These are phyloP conservation scores for Kuraishia hungarica DNA, from an alignment of 805 yeast genomes.

Conservation along the genomic window DNA sequence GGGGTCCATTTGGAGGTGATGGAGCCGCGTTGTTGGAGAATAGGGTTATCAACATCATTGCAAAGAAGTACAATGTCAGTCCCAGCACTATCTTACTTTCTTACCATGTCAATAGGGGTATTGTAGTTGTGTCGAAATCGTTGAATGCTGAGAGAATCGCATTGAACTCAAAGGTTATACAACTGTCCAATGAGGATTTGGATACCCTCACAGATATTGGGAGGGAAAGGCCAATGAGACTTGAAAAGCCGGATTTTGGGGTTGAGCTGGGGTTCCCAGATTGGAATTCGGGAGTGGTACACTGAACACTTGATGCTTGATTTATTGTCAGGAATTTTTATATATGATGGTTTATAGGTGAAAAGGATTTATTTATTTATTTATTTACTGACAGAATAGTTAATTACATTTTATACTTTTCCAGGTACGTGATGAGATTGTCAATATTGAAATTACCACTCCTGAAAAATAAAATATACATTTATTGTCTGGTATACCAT, in stretches of 20 bases:
- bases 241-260: conserved; percentile 20
- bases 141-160: conserved; percentile 59
- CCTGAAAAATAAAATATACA: too few species aligned
- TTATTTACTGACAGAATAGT: too few species aligned
- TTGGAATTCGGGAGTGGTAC: conserved; percentile 14
- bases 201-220: conserved; percentile 20
- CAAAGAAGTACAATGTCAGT: conserved; percentile 43
- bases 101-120: conserved; percentile 56
- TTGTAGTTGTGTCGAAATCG: conserved; percentile 62
- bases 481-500: too few species aligned
- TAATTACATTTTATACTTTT: too few species aligned
- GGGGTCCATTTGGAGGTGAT: conserved; percentile 54
- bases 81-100: conserved; percentile 53
- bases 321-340: too few species aligned
- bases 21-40: conserved; percentile 58
- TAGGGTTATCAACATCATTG: conserved; percentile 41
- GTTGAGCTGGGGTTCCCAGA: conserved; percentile 21
- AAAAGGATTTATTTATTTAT: too few species aligned
- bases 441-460: too few species aligned
- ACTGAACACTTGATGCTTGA: conserved; percentile 5
- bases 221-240: conserved; percentile 20
- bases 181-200: conserved; percentile 29
- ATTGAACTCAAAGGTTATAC: conserved; percentile 24
- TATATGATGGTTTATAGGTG: too few species aligned
- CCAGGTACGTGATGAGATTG: too few species aligned